Conservation (phyloP, 352 stramenopile species). For the Phytophthora constricta region DNA sequence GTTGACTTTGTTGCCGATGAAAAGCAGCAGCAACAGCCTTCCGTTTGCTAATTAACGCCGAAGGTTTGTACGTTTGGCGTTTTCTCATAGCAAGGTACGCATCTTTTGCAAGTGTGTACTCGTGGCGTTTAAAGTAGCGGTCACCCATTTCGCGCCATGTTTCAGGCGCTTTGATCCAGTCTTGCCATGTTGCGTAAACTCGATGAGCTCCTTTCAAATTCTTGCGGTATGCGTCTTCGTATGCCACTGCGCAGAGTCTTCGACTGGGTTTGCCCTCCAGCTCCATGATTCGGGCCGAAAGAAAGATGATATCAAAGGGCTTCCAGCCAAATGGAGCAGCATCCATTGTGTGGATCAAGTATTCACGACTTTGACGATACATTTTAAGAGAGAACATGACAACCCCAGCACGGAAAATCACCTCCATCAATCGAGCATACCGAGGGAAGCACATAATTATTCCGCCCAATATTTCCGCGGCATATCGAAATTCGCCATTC, state of each 20-base stretch:
- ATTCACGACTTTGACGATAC: slow-evolving; percentile 73
- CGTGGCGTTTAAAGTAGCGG: slow-evolving; percentile 48
- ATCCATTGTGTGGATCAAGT: slow-evolving; percentile 70
- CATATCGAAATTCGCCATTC: slow-evolving; percentile 42
- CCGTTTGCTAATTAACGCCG: slow-evolving; percentile 40
- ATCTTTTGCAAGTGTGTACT: slow-evolving; percentile 69
- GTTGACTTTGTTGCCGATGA: slow-evolving; percentile 18
- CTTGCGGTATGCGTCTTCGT: slow-evolving; percentile 73
- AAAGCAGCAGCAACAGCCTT: slow-evolving; percentile 36
- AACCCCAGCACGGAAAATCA: slow-evolving; percentile 75
- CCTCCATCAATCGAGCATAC: slow-evolving; percentile 50
- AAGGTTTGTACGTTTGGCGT: slow-evolving; percentile 45
- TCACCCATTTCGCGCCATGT: slow-evolving; percentile 67
- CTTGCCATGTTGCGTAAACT: slow-evolving; percentile 48
- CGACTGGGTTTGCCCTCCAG: slow-evolving; percentile 52
- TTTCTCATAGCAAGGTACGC: slow-evolving; percentile 69
- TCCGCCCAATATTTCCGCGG: slow-evolving; percentile 59
- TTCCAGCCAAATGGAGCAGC: slow-evolving; percentile 55
- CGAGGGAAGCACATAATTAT: slow-evolving; percentile 70
- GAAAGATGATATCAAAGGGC: slow-evolving; percentile 59
- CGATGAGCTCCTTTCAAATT: slow-evolving; percentile 23
- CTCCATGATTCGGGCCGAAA: slow-evolving; percentile 66
- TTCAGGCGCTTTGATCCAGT: slow-evolving; percentile 56
- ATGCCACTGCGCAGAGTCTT: slow-evolving; percentile 61
- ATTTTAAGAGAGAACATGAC: slow-evolving; percentile 65